These are phyloP conservation scores for Ligustrum vulgare DNA, from an alignment of 257 asterid species.

Conservation along the genomic window DNA sequence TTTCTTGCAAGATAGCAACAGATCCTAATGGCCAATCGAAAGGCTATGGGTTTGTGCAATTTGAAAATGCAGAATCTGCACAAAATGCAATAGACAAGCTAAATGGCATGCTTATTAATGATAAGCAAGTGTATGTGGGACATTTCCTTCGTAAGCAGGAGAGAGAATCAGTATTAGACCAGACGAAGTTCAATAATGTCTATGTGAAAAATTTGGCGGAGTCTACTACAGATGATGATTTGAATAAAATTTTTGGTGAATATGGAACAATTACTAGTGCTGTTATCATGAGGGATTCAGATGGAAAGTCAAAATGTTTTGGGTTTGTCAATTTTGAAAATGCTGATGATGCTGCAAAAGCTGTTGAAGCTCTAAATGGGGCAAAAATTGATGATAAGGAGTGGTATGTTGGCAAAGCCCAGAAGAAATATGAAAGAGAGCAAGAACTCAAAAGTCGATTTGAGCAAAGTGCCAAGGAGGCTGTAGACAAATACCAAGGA, in stretches of 20 bases:
- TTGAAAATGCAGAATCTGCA: neutral
- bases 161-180: neutral
- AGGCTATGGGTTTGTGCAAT: constrained; percentile 11
- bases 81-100: constrained; percentile 12
- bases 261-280: constrained; percentile 4
- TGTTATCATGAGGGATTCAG: constrained; percentile 8
- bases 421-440: constrained; percentile 7
- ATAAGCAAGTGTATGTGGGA: constrained; percentile 11
- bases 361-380: constrained; percentile 15
- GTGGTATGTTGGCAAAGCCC: constrained; percentile 18
- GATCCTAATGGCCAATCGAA: neutral
- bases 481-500: constrained; percentile 15
- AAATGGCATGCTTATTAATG: neutral
- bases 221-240: constrained; percentile 12
- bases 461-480: constrained; percentile 15
- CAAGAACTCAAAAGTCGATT: constrained; percentile 12
- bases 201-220: neutral
- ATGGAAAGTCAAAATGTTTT: constrained; percentile 8
- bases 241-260: neutral
- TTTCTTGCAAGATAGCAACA: constrained; percentile 2
- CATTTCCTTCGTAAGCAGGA: constrained; percentile 14
- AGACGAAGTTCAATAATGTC: constrained; percentile 1
- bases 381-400: constrained; percentile 6
- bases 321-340: constrained; percentile 20
- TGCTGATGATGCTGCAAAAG: constrained; percentile 14